Evolutionary conservation across 768 basidiomycete species (phyloP).

Genomic region (Lactarius vividus): DNA sequence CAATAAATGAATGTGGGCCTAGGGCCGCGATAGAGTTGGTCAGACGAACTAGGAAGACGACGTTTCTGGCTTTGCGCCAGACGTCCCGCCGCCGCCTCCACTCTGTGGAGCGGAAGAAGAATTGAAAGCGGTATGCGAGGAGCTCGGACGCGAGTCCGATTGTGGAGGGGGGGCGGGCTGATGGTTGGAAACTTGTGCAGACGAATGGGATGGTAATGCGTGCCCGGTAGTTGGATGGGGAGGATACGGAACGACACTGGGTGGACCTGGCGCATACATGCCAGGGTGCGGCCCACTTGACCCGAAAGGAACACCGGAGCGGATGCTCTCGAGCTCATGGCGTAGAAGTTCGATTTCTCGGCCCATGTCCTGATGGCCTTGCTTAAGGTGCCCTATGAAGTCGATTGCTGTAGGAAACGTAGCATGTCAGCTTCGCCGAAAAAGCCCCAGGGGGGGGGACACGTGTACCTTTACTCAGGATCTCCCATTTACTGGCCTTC

Average conservation of each 20-base stretch:
- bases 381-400: constrained; percentile 77
- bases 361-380: constrained; percentile 69
- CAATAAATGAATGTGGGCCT: constrained; percentile 27
- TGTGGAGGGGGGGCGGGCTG: constrained; percentile 32
- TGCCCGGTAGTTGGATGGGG: constrained; percentile 42
- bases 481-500: constrained; percentile 99
- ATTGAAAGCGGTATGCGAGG: constrained; percentile 58
- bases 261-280: constrained; percentile 36
- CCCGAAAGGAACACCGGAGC: constrained; percentile 55
- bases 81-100: constrained; percentile 29
- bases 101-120: constrained; percentile 39
- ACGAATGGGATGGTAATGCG: constrained; percentile 44
- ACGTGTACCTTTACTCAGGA: constrained; percentile 84
- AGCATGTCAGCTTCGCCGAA: not conserved
- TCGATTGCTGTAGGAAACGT: constrained; percentile 67
- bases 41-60: constrained; percentile 28
- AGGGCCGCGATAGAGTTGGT: constrained; percentile 12
- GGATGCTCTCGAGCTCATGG: constrained; percentile 65
- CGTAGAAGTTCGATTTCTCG: constrained; percentile 77
- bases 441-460: not conserved
- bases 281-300: constrained; percentile 42
- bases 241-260: constrained; percentile 42
- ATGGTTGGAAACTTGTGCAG: constrained; percentile 36
- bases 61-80: constrained; percentile 29
- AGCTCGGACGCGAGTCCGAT: constrained; percentile 42